Conservation (phyloP, 2,329 filamentous ascomycete species). For the Talaromyces amestolkiae region DNA sequence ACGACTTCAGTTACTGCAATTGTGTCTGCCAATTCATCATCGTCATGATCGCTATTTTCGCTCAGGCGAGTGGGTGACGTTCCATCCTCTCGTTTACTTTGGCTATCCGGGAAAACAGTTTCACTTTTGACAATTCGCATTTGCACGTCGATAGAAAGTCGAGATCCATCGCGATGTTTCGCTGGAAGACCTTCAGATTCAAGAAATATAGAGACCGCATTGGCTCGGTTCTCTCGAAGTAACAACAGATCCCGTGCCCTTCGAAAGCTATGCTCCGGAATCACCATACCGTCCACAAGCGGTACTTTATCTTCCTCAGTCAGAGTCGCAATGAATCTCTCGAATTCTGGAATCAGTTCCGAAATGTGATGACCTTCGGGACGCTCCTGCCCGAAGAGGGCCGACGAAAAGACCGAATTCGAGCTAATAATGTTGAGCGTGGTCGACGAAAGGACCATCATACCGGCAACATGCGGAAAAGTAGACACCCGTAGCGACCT, state of each 20-base stretch:
- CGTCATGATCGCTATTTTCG: constrained; percentile 26
- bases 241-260: constrained; percentile 81
- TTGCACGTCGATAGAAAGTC: constrained; percentile 91
- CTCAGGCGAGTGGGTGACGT: constrained; percentile 29
- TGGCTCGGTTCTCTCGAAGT: constrained; percentile 75
- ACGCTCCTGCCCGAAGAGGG: constrained; percentile 83
- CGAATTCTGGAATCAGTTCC: constrained; percentile 81
- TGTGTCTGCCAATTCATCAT: constrained; percentile 28
- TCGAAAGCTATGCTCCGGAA: constrained; percentile 93
- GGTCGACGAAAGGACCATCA: constrained; percentile 82
- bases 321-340: constrained; percentile 75
- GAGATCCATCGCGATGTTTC: constrained; percentile 83
- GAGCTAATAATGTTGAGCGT: constrained; percentile 81
- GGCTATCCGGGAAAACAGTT: constrained; percentile 58
- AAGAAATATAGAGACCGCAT: constrained; percentile 75
- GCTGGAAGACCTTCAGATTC: constrained; percentile 81
- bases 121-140: constrained; percentile 95
- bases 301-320: constrained; percentile 82
- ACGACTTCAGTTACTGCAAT: constrained; percentile 72
- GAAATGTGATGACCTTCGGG: constrained; percentile 78
- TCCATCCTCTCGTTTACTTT: constrained; percentile 63
- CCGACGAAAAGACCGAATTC: constrained; percentile 90
- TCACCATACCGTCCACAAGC: constrained; percentile 88
- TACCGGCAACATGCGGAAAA: constrained; percentile 95
- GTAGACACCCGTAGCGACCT: constrained; percentile 78